Conservation (phyloP, 495 filamentous ascomycete genomes). For the Lasiosphaeria miniovina region DNA sequence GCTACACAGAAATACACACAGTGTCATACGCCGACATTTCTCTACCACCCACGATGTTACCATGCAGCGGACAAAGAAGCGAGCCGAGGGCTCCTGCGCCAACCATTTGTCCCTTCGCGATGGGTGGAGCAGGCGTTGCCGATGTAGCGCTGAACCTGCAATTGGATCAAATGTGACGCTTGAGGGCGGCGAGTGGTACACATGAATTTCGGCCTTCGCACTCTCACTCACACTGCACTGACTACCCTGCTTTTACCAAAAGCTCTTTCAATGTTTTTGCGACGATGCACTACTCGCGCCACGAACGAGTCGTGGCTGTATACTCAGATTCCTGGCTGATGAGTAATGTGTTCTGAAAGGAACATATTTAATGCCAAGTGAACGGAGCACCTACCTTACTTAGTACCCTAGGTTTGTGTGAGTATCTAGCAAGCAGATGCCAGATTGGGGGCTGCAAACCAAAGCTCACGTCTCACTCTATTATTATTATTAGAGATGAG, state of each 20-base stretch:
- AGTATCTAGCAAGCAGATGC: no score
- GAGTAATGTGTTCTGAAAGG: no score
- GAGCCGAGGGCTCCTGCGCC: neutral
- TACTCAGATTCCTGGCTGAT: no score
- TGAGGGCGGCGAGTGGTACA: conserved; percentile 16
- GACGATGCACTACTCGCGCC: no score
- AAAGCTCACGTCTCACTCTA: no score
- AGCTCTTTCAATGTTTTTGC: neutral
- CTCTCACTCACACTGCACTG: neutral
- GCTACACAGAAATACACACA: conserved; percentile 3
- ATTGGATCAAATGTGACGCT: conserved; percentile 7
- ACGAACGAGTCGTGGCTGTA: no score
- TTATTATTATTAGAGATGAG: no score
- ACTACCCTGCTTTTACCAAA: neutral
- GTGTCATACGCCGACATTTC: neutral
- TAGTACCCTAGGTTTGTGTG: no score
- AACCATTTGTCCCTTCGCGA: neutral
- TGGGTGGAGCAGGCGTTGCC: conserved; percentile 9
- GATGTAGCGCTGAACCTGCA: conserved; percentile 15
- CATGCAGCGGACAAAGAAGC: conserved; percentile 4
- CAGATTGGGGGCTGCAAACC: no score
- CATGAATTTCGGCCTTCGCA: neutral
- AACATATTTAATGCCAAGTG: no score
- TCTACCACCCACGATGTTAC: conserved; percentile 11
- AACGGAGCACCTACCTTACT: no score